A percentile compares a stretch with the other conserved stretches of the same genome.
phyloP scores from a whole-genome alignment of 2,329 filamentous ascomycete species.

The Cladosporium sp. region DNA sequence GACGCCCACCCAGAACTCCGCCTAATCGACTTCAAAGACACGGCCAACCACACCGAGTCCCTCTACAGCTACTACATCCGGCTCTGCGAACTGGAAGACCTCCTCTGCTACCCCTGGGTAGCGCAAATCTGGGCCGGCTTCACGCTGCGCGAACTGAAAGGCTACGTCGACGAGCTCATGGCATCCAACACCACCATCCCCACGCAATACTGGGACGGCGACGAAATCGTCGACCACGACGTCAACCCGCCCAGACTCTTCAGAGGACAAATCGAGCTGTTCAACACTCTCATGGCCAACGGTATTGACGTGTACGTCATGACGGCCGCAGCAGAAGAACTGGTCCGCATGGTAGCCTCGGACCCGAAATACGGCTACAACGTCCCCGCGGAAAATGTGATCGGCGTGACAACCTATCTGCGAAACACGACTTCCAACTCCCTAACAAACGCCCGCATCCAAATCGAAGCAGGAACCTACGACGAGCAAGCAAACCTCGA shows the following conservation, averaged over 20 bases:
- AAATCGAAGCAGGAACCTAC: constrained; percentile 37
- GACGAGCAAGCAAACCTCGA: constrained; percentile 35
- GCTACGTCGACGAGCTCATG: constrained; percentile 46
- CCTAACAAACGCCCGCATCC: constrained; percentile 34
- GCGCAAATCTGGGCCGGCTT: constrained; percentile 41
- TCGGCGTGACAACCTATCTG: constrained; percentile 40
- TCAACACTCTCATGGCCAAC: constrained; percentile 40
- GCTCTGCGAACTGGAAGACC: constrained; percentile 40
- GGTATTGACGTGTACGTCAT: constrained; percentile 44
- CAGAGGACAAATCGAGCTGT: constrained; percentile 40
- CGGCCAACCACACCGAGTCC: constrained; percentile 35
- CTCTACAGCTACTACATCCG: constrained; percentile 45
- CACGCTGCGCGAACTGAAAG: constrained; percentile 43
- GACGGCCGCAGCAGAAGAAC: constrained; percentile 40
- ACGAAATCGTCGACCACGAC: constrained; percentile 25
- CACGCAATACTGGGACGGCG: constrained; percentile 35
- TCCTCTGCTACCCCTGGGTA: constrained; percentile 42
- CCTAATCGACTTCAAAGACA: constrained; percentile 42
- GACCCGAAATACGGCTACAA: constrained; percentile 45
- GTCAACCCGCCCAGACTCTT: constrained; percentile 37
- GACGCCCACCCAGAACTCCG: constrained; percentile 34
- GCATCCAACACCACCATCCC: constrained; percentile 36
- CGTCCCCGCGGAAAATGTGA: constrained; percentile 41
- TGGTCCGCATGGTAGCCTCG: constrained; percentile 44
- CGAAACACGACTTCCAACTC: constrained; percentile 24